phyloP scores from a whole-genome alignment of 148 eudicot species.

The Camellia japonica region DNA sequence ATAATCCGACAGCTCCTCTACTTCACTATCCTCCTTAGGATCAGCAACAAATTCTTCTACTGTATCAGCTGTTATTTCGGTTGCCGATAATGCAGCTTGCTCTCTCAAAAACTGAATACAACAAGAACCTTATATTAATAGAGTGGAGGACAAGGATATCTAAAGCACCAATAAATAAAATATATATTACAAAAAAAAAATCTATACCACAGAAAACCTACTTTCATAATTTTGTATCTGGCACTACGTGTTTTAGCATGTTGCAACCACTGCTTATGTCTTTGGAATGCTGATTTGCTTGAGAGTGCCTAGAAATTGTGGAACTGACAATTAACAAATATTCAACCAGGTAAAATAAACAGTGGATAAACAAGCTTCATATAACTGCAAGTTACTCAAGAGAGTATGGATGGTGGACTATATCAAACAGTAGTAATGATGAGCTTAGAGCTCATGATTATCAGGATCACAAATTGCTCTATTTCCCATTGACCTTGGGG shows the following conservation, averaged over 20 bases:
- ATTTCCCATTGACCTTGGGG: too few species aligned
- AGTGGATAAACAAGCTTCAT: background rate
- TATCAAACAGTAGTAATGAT: background rate
- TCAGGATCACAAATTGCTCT: background rate
- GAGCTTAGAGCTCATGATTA: background rate
- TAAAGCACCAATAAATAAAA: background rate
- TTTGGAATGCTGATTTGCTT: slow-evolving; percentile 79
- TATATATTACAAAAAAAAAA: background rate
- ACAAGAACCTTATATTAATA: slow-evolving; percentile 18
- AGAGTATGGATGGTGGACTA: background rate
- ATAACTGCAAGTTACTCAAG: slow-evolving; percentile 4
- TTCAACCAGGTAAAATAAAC: background rate
- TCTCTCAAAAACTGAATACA: slow-evolving; percentile 72
- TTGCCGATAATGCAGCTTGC: slow-evolving; percentile 72
- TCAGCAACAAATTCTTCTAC: slow-evolving; percentile 49
- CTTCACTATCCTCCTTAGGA: slow-evolving; percentile 41
- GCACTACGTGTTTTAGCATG: slow-evolving; percentile 99
- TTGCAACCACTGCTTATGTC: slow-evolving; percentile 86
- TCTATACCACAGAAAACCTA: slow-evolving; percentile 22
- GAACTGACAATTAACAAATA: background rate
- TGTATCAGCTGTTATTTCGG: slow-evolving; percentile 66
- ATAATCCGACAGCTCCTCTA: slow-evolving; percentile 39
- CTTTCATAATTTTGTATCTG: slow-evolving; percentile 90
- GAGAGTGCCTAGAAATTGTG: slow-evolving; percentile 63
- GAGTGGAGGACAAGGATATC: slow-evolving; percentile 4